Evolutionary conservation across 1,284 basidiomycete species (phyloP), one percentile per base, ranked within the genome.

Genomic region (Marasmius fiardii): DNA sequence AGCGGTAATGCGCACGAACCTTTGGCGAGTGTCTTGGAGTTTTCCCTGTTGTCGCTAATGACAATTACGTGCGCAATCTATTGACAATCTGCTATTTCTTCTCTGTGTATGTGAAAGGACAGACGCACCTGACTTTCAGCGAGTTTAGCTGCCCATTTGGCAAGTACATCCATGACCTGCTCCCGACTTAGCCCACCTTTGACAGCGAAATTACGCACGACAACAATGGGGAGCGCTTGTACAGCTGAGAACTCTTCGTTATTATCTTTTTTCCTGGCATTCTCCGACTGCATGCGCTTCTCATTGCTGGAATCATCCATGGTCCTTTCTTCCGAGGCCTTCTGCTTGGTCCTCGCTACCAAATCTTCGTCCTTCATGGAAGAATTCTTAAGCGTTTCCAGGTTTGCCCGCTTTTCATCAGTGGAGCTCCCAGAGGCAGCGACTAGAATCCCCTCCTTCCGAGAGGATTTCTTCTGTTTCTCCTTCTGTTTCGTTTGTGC

Each of bases 51-150:
- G 67, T 98, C 93, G 62, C 91, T 92, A 34, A 95, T 78, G 44
- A 98, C 86, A 48, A 99, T 78, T 41, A 98, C 94, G 69, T 99
- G 96, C 0, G 96, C 96, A 54, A 93, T 77, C 85, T 76, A 54
- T 37, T 31, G 11, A n/a, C 28, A 23, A 10, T 11, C 18, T 28
- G 26, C 34, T 21, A 20, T 20, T 24, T n/a, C 10, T 54, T 34
- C 16, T 20, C 3, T 20, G 20, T 26, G 26, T 16, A 8, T 33
- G 1, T 20, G 7, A 55, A 34, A 56, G 41, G 10, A 23, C 2
- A 37, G 7, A 66, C 77, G 50, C 48, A 90, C 90, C 72, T 88
- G 80, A 65, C 87, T 92, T 65, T 95, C 91, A 0, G 86, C 82
- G 39, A 97, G 74, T 12, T 78, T 80, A 0, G 93, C 92, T 3